phyloP scores from a whole-genome alignment of 495 filamentous ascomycete genomes.

The Xylaria cubensis region DNA sequence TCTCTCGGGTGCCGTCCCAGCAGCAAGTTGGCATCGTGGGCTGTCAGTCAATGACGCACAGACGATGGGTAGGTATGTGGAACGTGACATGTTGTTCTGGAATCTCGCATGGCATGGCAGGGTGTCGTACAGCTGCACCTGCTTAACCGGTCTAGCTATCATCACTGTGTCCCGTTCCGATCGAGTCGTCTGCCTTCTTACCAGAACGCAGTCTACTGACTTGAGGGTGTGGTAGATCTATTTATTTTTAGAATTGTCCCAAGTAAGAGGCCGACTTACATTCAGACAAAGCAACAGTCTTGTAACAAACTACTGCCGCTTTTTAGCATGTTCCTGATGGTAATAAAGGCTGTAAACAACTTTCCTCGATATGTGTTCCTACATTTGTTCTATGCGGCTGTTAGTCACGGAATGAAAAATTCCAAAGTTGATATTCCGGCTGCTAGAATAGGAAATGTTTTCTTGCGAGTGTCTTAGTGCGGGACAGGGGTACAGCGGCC shows the following conservation, averaged over 20 bases:
- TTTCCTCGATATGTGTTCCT: neutral
- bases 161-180: neutral
- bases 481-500: neutral
- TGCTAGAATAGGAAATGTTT: conserved; percentile 1
- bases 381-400: neutral
- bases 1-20: neutral
- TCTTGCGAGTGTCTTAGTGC: neutral
- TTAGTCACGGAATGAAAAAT: neutral
- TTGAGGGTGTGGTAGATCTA: neutral
- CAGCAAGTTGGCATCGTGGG: neutral
- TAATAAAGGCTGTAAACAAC: neutral
- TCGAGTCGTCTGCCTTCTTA: neutral
- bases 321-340: neutral
- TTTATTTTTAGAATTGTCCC: neutral
- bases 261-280: neutral
- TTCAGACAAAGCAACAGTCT: neutral
- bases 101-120: neutral
- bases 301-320: neutral
- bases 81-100: conserved; percentile 15
- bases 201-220: neutral
- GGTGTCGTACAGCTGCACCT: neutral
- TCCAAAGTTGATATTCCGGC: neutral
- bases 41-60: conserved; percentile 6
- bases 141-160: neutral
- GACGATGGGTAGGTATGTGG: neutral